phyloP scores from a whole-genome alignment of 1,284 basidiomycete species.

The Rhodotorula sp. region DNA sequence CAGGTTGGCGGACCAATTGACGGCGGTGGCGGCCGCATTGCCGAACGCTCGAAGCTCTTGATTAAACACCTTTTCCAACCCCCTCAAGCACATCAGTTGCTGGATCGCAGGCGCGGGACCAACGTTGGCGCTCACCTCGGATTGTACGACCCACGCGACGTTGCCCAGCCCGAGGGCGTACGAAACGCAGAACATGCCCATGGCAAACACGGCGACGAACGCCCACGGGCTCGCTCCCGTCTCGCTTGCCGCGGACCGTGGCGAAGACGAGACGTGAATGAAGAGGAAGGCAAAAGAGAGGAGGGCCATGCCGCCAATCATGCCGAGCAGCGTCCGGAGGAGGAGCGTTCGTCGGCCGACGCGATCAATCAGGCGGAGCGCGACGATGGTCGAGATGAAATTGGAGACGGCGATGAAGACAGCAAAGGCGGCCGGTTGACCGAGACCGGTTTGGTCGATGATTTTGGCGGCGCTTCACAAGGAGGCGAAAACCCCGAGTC shows the following conservation, averaged over 20 bases:
- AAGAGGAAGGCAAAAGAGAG: constrained; percentile 71
- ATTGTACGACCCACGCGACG: constrained; percentile 63
- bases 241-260: constrained; percentile 47
- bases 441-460: constrained; percentile 72
- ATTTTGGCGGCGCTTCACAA: constrained; percentile 57
- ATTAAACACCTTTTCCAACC: constrained; percentile 16
- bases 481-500: background rate
- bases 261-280: constrained; percentile 58
- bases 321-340: constrained; percentile 72
- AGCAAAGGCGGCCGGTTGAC: constrained; percentile 74
- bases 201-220: constrained; percentile 64
- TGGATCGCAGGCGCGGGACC: background rate
- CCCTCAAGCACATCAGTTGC: too few species aligned
- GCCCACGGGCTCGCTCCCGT: constrained; percentile 45
- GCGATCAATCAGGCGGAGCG: constrained; percentile 69
- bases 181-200: constrained; percentile 63
- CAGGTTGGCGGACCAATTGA: constrained; percentile 31
- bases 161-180: constrained; percentile 63
- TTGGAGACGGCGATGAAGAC: constrained; percentile 74
- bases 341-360: constrained; percentile 73
- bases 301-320: constrained; percentile 68
- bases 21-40: constrained; percentile 20
- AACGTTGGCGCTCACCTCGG: constrained; percentile 15
- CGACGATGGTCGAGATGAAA: constrained; percentile 52
- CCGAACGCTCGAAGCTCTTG: constrained; percentile 28